phyloP scores from a whole-genome alignment of 371 early-diverging fungal genomes.

The Mortierella sp. region DNA sequence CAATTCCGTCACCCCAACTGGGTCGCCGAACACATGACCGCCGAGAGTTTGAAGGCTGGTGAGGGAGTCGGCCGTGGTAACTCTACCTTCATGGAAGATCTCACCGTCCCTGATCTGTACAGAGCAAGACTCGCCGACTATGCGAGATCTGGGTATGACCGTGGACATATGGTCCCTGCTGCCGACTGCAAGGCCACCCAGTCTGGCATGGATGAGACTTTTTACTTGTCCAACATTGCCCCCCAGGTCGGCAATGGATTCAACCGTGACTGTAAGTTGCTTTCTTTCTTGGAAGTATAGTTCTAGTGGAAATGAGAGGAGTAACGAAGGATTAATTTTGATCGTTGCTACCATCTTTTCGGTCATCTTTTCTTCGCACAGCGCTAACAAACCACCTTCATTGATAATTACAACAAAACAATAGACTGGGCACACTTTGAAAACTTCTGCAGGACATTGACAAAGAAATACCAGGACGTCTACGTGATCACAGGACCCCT shows the following conservation, averaged over 20 bases:
- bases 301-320: too few relatives aligned
- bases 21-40: conserved; percentile 86
- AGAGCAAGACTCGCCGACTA: conserved; percentile 81
- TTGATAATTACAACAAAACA: background rate
- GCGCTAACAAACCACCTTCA: background rate
- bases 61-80: conserved; percentile 74
- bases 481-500: conserved; percentile 87
- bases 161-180: conserved; percentile 91
- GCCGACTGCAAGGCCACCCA: conserved; percentile 81
- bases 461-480: conserved; percentile 75
- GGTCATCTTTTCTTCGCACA: background rate
- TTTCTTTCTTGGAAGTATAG: too few relatives aligned
- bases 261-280: conserved; percentile 79
- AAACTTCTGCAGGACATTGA: conserved; percentile 78
- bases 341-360: background rate
- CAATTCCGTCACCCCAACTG: conserved; percentile 88
- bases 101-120: conserved; percentile 72
- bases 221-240: conserved; percentile 82
- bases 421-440: conserved; percentile 87
- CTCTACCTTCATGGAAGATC: conserved; percentile 81
- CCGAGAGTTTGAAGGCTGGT: conserved; percentile 65
- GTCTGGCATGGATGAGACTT: conserved; percentile 85
- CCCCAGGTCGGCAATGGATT: conserved; percentile 90
- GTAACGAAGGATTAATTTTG: background rate
- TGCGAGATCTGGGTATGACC: conserved; percentile 80